Percentiles rank a stretch among this genome's conserved stretches.
These are phyloP conservation scores for Podosphaera fusca DNA, from an alignment of 2,329 filamentous ascomycete genomes.

Conservation along the genomic window DNA sequence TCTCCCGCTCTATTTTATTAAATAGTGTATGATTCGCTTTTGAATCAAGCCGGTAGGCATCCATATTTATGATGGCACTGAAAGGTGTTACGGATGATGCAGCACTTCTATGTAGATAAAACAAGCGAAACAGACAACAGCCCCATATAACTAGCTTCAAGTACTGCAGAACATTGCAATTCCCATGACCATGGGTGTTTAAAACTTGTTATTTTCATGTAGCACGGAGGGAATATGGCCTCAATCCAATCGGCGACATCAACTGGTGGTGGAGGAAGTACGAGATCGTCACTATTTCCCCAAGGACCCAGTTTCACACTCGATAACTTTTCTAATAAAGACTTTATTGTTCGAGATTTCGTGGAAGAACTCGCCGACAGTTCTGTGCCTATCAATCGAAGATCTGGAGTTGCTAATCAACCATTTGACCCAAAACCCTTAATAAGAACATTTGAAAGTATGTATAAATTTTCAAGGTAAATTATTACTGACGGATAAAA, in stretches of 20 bases:
- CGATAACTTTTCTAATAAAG: conserved; percentile 68
- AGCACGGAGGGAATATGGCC: conserved; percentile 3
- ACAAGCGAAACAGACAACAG: conserved; percentile 1
- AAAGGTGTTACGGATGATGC: neutral
- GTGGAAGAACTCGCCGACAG: conserved; percentile 78
- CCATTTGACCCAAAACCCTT: conserved; percentile 88
- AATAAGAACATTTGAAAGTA: conserved; percentile 80
- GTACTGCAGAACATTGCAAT: neutral
- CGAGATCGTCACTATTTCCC: conserved; percentile 35
- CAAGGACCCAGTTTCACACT: conserved; percentile 65
- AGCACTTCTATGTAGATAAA: neutral
- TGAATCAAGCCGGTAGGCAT: conserved; percentile 24
- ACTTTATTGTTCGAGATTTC: conserved; percentile 97
- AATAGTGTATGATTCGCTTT: conserved; percentile 21
- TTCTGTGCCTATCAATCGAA: conserved; percentile 55
- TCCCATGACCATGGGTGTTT: neutral
- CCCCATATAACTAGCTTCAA: neutral
- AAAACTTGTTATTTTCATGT: conserved; percentile 8
- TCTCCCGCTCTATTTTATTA: conserved; percentile 22
- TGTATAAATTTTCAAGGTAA: conserved; percentile 5
- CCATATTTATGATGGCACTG: conserved; percentile 14
- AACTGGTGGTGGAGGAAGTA: conserved; percentile 8
- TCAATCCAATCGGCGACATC: conserved; percentile 11
- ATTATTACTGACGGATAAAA: conserved; percentile 17
- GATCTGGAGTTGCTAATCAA: conserved; percentile 41